Base-by-base conservation (phyloP, 2,329 filamentous ascomycete species). In the Geosmithia putterillii region DNA sequence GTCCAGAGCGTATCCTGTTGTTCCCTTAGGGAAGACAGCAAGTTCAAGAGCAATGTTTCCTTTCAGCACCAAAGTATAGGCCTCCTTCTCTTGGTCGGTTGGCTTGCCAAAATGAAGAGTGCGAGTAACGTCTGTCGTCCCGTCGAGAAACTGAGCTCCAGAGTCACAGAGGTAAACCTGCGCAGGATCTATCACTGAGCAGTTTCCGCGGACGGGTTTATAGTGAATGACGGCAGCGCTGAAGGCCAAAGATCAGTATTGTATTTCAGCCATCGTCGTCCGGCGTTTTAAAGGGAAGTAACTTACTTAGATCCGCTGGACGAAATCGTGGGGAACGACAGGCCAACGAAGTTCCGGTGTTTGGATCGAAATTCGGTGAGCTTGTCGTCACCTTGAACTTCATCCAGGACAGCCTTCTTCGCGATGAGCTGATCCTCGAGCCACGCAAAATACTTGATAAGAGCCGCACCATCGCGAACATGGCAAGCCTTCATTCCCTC, bases 201-300 rank as follows among this genome's bases (percentile, higher is more conserved):
- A 96, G 48, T 73, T 82, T 18, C 84, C 87, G 44, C 75, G 79
- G 57, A 95, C 86, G 0, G 92, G 89, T 52, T 83, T 85, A 69
- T 98, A 98, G 60, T 98, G 92, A 45, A 98, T 98, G 12, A 98
- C 76, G 5, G 92, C 92, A 45, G 88, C 92, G 59, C 92, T 95
- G 34, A 37, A 17, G 40, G 36, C 25, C 32, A 9, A 20, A 12
- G 15, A 17, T 20, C 19, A 20, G 35, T n/a, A 18, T 37, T 9
- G 28, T 9, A 34, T 34, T 34, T n/a, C n/a, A 32, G 4, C 6
- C 28, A 12, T 3, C 10, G 10, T 32, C 14, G 9, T 40, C 7
- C 9, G 19, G 6, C 9, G 3, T 22, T 12, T 20, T n/a, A 38
- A 14, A 38, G 20, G 2, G 19, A 35, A 18, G 3, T 5, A 10